A percentile compares a stretch with the other conserved stretches of the same genome.
phyloP scores from a whole-genome alignment of 495 filamentous ascomycete genomes.

The Pyrenula massariospora region DNA sequence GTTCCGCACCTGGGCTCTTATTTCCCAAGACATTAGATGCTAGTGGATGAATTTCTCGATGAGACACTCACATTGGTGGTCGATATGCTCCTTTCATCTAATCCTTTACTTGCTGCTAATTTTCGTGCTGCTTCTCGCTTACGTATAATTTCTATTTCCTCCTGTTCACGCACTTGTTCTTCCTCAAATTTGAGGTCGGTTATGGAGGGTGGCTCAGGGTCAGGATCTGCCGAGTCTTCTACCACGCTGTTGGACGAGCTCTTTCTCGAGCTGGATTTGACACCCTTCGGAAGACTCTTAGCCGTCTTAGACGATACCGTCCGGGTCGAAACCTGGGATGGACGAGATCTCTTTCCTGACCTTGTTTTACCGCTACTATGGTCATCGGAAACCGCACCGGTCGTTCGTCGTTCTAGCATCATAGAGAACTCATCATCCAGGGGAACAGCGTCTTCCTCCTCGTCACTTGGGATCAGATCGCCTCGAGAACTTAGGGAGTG shows the following conservation, averaged over 20 bases:
- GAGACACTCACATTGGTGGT: not conserved
- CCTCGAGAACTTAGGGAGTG: constrained; percentile 88
- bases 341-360: constrained; percentile 46
- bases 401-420: constrained; percentile 55
- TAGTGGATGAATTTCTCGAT: not conserved
- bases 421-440: constrained; percentile 89
- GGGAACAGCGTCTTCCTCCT: constrained; percentile 84
- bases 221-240: constrained; percentile 13
- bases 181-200: constrained; percentile 71
- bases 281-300: constrained; percentile 7
- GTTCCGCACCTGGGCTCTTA: not conserved
- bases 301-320: constrained; percentile 39
- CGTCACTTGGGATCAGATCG: constrained; percentile 88
- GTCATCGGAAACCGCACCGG: constrained; percentile 52
- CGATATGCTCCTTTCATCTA: constrained; percentile 20
- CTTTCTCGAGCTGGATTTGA: constrained; percentile 7
- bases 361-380: constrained; percentile 58
- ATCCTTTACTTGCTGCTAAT: constrained; percentile 58
- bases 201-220: constrained; percentile 39
- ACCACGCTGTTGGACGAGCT: constrained; percentile 13
- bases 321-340: constrained; percentile 41
- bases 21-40: not conserved
- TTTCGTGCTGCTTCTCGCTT: constrained; percentile 61
- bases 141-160: constrained; percentile 57
- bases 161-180: constrained; percentile 49